Percentiles rank a stretch among this genome's conserved stretches.
Conservation (phyloP, 768 basidiomycete species). For the Auriscalpium orientale region DNA sequence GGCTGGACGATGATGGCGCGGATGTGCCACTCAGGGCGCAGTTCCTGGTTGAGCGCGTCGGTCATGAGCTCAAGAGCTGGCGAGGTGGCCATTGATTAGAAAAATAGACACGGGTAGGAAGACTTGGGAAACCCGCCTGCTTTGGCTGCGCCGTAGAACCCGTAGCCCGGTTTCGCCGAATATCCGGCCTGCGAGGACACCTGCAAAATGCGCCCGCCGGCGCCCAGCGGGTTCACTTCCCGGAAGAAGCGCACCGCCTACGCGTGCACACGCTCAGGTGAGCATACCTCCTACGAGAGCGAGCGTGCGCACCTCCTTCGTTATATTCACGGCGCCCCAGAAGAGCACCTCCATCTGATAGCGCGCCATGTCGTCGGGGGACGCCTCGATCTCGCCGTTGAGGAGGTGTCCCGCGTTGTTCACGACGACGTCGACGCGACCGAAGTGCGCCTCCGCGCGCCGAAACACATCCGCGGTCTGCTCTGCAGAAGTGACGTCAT, state of each 20-base stretch:
- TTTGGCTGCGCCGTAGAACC: neutral
- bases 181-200: neutral
- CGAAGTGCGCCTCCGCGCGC: neutral
- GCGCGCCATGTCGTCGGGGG: neutral
- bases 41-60: neutral
- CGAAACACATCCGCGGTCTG: neutral
- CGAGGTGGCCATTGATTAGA: neutral
- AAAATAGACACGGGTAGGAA: neutral
- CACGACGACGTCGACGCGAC: slow-evolving; percentile 2
- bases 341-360: neutral
- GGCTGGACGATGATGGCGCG: neutral
- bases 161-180: neutral
- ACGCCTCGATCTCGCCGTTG: neutral
- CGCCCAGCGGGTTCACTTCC: neutral
- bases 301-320: neutral
- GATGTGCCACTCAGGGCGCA: neutral
- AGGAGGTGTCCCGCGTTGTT: neutral
- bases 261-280: neutral
- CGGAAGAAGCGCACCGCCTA: neutral
- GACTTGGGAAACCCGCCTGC: neutral
- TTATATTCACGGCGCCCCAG: slow-evolving; percentile 2
- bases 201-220: neutral
- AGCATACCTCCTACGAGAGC: no score
- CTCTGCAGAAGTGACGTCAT: neutral
- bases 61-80: neutral